Base-by-base conservation (phyloP, 352 stramenopile genomes). In the Phytophthora brassicae region DNA sequence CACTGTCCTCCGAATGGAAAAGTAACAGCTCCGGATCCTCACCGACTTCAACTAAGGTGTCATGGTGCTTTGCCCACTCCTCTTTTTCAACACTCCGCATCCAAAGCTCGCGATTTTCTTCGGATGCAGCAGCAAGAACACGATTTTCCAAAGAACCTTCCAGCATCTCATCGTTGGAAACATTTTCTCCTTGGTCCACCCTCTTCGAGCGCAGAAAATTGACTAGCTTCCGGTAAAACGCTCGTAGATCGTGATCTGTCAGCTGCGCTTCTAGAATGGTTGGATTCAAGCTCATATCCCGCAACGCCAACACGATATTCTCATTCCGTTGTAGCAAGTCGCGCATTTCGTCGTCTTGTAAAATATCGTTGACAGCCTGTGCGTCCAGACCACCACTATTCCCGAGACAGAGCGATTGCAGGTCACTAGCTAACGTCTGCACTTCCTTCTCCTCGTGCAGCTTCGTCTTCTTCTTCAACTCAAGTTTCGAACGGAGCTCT, bases 221-320 rank as follows among this genome's bases (percentile, higher is more conserved):
- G 24, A 88, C 52, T 38, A 90, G 61, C 13, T 67, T 72, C 35
- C 84, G 62, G 36, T 90, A 90, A 45, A 90, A 90, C 3, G 56
- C 54, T 19, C 77, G 74, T 23, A 90, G 42, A 13, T 68, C 53
- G 14, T 71, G 61, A 14, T 88, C 70, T 7, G 48, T 47, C 16
- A 90, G 63, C 48, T 90, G 81, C 46, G 38, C 48, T n/a, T 61
- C 38, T 3, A 90, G 67, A 16, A 83, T 66, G 9, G 72, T 50
- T 7, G 81, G 79, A 19, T 84, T 77, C 59, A 90, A 59, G 54
- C 81, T 88, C 75, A 90, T 87, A 38, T 90, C 81, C 20, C 81
- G 71, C 31, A 90, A 51, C 17, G 81, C 81, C 14, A 66, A 33
- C 1, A 89, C 70, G 26, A 90, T 72, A 17, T 71, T 67, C 23